phyloP scores from a whole-genome alignment of 2,329 filamentous ascomycete species.

The Cladosporium phlei region DNA sequence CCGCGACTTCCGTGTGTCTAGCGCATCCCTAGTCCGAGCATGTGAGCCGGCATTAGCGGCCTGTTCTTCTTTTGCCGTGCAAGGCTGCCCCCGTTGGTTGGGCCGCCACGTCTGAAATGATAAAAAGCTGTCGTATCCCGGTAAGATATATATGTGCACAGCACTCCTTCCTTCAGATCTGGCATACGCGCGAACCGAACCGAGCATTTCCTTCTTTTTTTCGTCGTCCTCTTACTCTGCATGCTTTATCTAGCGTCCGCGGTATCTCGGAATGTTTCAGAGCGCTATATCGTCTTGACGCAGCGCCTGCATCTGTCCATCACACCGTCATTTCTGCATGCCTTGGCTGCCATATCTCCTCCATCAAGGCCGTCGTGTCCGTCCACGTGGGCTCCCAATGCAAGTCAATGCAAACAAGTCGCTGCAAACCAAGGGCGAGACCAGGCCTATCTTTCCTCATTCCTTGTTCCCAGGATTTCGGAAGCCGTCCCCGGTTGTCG shows the following conservation, averaged over 20 bases:
- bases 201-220: too few species aligned
- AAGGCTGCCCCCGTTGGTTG: slow-evolving; percentile 5
- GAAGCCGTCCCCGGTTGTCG: slow-evolving; percentile 1
- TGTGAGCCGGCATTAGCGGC: slow-evolving; percentile 5
- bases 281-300: neutral
- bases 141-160: too few species aligned
- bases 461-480: slow-evolving; percentile 2
- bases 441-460: slow-evolving; percentile 3
- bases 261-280: too few species aligned
- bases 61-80: neutral
- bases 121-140: too few species aligned
- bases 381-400: slow-evolving; percentile 11
- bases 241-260: too few species aligned
- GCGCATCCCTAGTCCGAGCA: neutral
- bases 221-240: too few species aligned
- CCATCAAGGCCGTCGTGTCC: too few species aligned
- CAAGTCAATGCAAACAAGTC: too few species aligned
- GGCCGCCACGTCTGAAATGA: slow-evolving; percentile 3
- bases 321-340: slow-evolving; percentile 6
- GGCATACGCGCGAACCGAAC: too few species aligned
- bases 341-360: neutral
- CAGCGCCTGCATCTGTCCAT: slow-evolving; percentile 4
- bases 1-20: slow-evolving; percentile 6
- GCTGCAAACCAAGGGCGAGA: neutral
- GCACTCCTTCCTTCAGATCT: too few species aligned